These are phyloP conservation scores for Pleurotus tuoliensis DNA, from an alignment of 768 basidiomycete species.

Conservation along the genomic window DNA sequence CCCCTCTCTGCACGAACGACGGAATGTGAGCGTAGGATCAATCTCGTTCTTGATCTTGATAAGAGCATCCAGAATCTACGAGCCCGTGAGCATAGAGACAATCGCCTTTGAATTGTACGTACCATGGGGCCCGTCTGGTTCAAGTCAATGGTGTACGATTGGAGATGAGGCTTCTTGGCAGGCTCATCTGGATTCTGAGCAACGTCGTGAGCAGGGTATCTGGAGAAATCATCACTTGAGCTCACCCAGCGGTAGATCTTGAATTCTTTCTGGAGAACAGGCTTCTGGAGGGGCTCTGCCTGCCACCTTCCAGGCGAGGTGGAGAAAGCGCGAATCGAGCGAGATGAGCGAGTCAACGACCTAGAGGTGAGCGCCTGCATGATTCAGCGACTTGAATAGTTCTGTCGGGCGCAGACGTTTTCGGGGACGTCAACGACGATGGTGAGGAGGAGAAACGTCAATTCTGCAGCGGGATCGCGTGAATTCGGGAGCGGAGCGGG, in stretches of 20 bases:
- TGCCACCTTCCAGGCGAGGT: conserved; percentile 27
- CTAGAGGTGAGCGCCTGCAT: conserved; percentile 1
- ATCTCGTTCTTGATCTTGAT: conserved; percentile 99
- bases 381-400: not conserved
- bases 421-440: not conserved
- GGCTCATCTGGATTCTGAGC: conserved; percentile 89
- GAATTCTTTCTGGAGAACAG: conserved; percentile 84
- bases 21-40: conserved; percentile 95
- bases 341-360: not conserved
- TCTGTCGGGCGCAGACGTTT: too few relatives aligned
- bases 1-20: conserved; percentile 89
- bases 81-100: not conserved
- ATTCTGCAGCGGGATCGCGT: not conserved
- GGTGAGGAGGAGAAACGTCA: not conserved
- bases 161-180: conserved; percentile 82
- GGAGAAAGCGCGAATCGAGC: conserved; percentile 24
- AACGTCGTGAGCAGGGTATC: not conserved
- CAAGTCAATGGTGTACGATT: conserved; percentile 89
- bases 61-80: conserved; percentile 79
- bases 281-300: conserved; percentile 55
- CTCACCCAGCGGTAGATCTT: conserved; percentile 98
- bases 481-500: conserved; percentile 6
- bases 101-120: conserved; percentile 11
- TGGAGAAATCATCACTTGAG: not conserved
- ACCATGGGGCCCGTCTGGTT: conserved; percentile 97